Conservation (phyloP, 495 filamentous ascomycete genomes). For the Xylaria castorea region DNA sequence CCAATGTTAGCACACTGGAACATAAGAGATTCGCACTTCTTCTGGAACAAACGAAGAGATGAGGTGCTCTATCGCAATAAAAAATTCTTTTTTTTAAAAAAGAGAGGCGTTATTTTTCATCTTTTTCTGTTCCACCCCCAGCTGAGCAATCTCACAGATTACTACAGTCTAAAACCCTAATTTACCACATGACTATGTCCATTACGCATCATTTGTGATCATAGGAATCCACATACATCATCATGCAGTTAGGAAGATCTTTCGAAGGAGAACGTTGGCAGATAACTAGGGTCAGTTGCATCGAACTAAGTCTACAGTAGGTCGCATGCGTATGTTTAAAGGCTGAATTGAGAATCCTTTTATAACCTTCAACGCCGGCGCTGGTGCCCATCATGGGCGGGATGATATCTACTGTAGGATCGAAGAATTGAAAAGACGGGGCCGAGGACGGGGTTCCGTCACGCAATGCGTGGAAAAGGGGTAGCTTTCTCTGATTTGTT, state of each 20-base stretch:
- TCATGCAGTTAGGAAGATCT: neutral
- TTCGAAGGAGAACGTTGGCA: neutral
- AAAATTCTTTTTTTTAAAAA: neutral
- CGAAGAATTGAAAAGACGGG: neutral
- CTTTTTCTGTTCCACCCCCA: neutral
- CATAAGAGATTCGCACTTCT: neutral
- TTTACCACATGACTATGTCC: neutral
- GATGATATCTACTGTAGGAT: neutral
- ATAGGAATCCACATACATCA: neutral
- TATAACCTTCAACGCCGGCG: neutral
- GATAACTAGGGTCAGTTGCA: neutral
- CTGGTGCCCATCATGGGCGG: constrained; percentile 3
- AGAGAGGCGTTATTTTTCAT: constrained; percentile 3
- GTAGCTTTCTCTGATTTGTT: constrained; percentile 20
- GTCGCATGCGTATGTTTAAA: neutral
- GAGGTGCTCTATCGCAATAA: neutral
- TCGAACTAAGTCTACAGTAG: neutral
- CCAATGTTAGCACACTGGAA: constrained; percentile 23
- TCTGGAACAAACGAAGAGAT: neutral
- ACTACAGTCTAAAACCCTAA: constrained; percentile 8
- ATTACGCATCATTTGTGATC: constrained; percentile 1
- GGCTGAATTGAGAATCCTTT: neutral
- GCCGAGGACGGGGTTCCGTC: neutral
- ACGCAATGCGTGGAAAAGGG: constrained; percentile 25
- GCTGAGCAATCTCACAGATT: constrained; percentile 10